Base-by-base conservation (phyloP, 768 basidiomycete species). In the Tylopilus rubrobrunneus region DNA sequence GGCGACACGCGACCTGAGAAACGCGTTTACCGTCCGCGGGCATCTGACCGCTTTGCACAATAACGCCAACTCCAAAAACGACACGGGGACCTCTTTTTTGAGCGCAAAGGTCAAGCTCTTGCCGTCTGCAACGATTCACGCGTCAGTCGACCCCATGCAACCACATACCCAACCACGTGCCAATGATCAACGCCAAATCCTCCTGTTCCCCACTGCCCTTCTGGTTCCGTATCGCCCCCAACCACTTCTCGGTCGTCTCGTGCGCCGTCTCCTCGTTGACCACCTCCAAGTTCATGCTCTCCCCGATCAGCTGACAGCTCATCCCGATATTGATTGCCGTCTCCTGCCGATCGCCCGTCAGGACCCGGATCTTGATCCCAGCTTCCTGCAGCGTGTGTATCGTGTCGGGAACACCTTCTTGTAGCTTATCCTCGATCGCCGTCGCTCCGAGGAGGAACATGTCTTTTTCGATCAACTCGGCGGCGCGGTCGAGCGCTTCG, bases 251-350 rank as follows among this genome's bases (percentile, higher is more conserved):
- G 46, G 98, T 72, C 1, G 95, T 97, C 31, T 83, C 92, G 43
- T 81, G 80, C 10, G 86, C 79, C 23, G 77, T 92, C 53, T 89
- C 87, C 65, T 98, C 94, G 61, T 99, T 99, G 46, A 98, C 87
- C 51, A 96, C 90, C 55, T 97, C 96, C 76, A 99, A 62, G 67
- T 98, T 98, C 97, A 98, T 99, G 9, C 92, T 94, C 73, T 99
- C 97, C 6, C 93, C 92, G 48, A 99, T 98, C 63, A 99, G 71
- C 57, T 92, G 82, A 74, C 97, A 98, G 2, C 94, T 96, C 81
- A 98, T 86, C 49, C 97, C 97, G 58, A 99, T 98, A 64, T 99
- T 99, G 72, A 99, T 98, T 15, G 97, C 97, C 2, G 97, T 99
- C 72, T 99, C 97, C 74, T 99, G 97, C 59, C 97, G 78, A 70